phyloP scores from a whole-genome alignment of 306 rosid genomes.

The Mimosa bimucronata region DNA sequence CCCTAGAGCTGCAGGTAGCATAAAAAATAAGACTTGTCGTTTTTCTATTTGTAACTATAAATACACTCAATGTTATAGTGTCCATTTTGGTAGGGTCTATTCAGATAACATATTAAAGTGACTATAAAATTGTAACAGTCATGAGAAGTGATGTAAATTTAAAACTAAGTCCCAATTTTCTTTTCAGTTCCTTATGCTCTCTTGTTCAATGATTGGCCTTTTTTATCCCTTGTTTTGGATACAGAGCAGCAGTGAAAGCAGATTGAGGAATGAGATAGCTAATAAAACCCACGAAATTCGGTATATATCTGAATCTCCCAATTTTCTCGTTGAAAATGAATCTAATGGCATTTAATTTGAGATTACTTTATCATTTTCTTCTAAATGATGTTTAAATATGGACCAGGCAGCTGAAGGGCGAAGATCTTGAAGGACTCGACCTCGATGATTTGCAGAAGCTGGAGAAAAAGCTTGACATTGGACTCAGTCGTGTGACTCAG shows the following conservation, averaged over 20 bases:
- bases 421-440: constrained; percentile 37
- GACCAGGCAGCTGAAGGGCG: constrained; percentile 37
- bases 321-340: not conserved
- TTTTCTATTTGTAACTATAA: not conserved
- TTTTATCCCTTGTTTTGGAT: constrained; percentile 1
- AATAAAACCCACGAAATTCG: constrained; percentile 36
- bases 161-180: not conserved
- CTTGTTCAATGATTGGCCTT: not conserved
- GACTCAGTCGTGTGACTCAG: constrained; percentile 29
- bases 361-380: not conserved
- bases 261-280: constrained; percentile 37
- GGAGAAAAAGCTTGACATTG: constrained; percentile 34
- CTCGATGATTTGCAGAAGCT: constrained; percentile 31
- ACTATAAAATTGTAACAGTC: not conserved
- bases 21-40: not conserved
- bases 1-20: constrained; percentile 37
- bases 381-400: not conserved
- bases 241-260: not conserved
- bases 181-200: not conserved
- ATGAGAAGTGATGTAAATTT: not conserved
- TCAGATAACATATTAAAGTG: not conserved
- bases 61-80: too few species aligned
- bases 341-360: not conserved
- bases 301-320: constrained; percentile 7
- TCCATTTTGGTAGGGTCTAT: not conserved